A percentile compares a stretch with the other conserved stretches of the same genome.
These are phyloP conservation scores for Lunasporangiospora selenospora DNA, from an alignment of 192 early-diverging fungal species.

Conservation along the genomic window DNA sequence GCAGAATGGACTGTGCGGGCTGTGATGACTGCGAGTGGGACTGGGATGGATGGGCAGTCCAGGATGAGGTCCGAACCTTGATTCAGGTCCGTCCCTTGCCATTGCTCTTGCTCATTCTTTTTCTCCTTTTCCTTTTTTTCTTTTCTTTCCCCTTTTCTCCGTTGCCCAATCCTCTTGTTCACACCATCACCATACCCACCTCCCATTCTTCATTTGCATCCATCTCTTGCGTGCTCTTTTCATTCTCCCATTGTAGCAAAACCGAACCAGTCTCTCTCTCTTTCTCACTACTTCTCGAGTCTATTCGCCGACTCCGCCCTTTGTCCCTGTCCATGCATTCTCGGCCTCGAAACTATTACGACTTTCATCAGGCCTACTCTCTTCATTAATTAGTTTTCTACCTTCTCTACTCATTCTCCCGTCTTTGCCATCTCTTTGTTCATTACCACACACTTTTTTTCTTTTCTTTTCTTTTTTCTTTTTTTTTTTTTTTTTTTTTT, in stretches of 20 bases:
- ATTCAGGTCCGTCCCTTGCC: too few relatives aligned
- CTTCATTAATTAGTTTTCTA: background rate
- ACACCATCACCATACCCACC: too few relatives aligned
- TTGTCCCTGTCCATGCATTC: conserved; percentile 17
- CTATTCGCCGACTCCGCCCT: too few relatives aligned
- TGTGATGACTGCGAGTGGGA: background rate
- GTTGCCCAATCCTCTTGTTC: background rate
- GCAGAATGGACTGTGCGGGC: too few relatives aligned
- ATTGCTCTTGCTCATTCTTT: background rate
- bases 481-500: background rate
- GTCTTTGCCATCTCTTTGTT: background rate
- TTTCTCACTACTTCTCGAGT: too few relatives aligned
- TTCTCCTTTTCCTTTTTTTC: background rate
- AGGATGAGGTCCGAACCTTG: too few relatives aligned
- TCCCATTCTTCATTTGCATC: background rate
- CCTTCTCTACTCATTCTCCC: background rate
- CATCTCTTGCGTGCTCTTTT: background rate
- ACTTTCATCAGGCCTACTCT: conserved; percentile 19
- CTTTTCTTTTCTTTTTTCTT: background rate
- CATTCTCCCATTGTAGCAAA: background rate
- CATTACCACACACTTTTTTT: background rate
- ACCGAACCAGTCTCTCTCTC: background rate
- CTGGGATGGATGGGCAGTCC: too few relatives aligned
- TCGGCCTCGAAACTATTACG: background rate
- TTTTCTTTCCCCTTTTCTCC: background rate